Base-by-base conservation (phyloP, 768 basidiomycete species). In the Goffeauzyma gilvescens region DNA sequence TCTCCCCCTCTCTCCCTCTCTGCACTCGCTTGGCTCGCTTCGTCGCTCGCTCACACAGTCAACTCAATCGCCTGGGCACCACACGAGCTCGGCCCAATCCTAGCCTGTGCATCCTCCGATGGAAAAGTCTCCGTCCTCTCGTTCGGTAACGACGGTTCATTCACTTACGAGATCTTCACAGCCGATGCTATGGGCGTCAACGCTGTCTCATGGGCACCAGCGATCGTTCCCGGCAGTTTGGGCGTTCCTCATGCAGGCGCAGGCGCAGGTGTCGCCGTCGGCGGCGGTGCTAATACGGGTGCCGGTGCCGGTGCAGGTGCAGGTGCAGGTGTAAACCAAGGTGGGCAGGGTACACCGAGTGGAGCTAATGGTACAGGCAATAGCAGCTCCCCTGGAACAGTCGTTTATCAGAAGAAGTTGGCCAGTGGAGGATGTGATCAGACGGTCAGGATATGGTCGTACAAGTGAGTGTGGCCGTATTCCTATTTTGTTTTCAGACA, bases 11-110 rank as follows among this genome's bases (percentile, higher is more conserved):
- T n/a, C n/a, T n/a, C n/a, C n/a, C n/a, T n/a, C 32, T 7, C 32
- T 9, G 9, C 28, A 18, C 20, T 21, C 22, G 30, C 34, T 24
- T 4, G 10, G 3, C 15, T 1, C 9, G 45, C 4, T 2, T 12
- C 3, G 9, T n/a, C 28, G 28, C 28, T 9, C 28, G 9, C 28
- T n/a, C 28, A 6, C 33, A 2, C 46, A 90, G 90, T 96, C 37
- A 98, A 98, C 67, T 89, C 89, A 1, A 80, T 96, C 17, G 84
- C 85, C 0, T 98, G 93, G 93, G 90, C 90, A n/a, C 87, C 93
- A 2, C 87, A 93, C 54, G 90, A 96, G 60, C 74, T 95, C 12
- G 93, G 90, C 25, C 85, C 93, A 1, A 89, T 95, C 49, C 72
- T 96, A 30, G 90, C 86, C 4, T 98, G 93, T 58, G 90, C 90